Base-by-base conservation (phyloP, 2,329 filamentous ascomycete species). In the Phaeosphaeria sp. region DNA sequence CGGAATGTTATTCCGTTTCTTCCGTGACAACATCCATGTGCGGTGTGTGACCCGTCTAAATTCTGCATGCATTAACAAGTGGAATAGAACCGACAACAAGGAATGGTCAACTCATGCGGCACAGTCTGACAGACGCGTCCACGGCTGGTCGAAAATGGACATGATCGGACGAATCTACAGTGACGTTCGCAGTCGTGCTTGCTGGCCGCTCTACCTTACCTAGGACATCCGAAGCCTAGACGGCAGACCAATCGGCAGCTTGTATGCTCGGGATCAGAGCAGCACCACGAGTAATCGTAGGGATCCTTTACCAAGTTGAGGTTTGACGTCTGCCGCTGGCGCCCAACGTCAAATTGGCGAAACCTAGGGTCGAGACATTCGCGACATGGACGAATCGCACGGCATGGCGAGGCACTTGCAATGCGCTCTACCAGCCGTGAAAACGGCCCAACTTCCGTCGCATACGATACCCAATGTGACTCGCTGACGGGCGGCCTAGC, bases 1-100 rank as follows among this genome's bases (percentile, higher is more conserved):
- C 59, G 59, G 56, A 51, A 60, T 64, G 63, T 58, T 49, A 67
- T 64, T 54, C 57, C 59, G 47, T 60, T 57, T 53, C 15, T 51
- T 53, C 27, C 51, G 51, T 17, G n/a, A 22, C 51, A 36, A 24
- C 15, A 36, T 6, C 11, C 30, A 36, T 36, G 30, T 36, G 30
- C 30, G 30, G 30, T 36, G 30, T 36, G 11, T 36, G 30, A 36
- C 30, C 30, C 30, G 11, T 36, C 30, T 36, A 13, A 36, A 36
- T 36, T 7, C 11, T 13, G 30, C 30, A 3, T 36, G 3, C 30
- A 36, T 36, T 36, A 36, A 36, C 5, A 36, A 13, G 11, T 13
- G 11, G 30, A 13, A 13, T 13, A 36, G 30, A 13, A 13, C 30
- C 30, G 15, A 36, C 15, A 13, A 36, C 30, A 13, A 36, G 11